Evolutionary conservation across 371 early-diverging fungal genomes (phyloP), one percentile per base, ranked within the genome.

Genomic region (Mucor circinelloides): DNA sequence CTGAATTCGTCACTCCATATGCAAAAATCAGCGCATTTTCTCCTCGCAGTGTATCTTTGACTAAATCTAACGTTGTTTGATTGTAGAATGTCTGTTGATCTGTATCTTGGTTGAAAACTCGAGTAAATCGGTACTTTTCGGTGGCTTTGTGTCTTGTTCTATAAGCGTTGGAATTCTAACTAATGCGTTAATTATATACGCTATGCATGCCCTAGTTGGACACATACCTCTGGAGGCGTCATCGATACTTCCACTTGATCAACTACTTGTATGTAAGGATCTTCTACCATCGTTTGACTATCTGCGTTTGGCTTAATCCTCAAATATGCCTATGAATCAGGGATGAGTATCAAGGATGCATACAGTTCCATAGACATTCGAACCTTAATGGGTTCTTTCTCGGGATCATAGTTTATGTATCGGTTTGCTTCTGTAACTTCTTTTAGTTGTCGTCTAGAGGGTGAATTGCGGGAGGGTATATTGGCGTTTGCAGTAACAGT

Each of bases 1-100:
- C 95, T 34, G 91, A 90, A 42, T 91, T 92, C 30, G 93, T 94
- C 46, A 91, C 90, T 2, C 93, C 92, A 60, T 92, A 92, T 0
- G 91, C 83, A 70, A 93, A 90, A 28, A 91, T 34, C 21, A 90
- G 72, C 6, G 86, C 85, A 66, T 91, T 90, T 62, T 80, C 84
- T 7, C 91, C 90, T 2, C 71, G 32, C 27, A 88, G 64, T 2
- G 83, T 70, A 30, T 83, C 79, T 38, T 70, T 56, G 10, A 90
- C 72, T 6, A 90, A 74, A 0, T 89, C 89, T 36, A 86, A 50
- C 2, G 89, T 85, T 0, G 87, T 84, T n/a, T 84, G 80, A 8
- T 86, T 78, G 48, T 88, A 92, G 19, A 91, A 81, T 0, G 74
- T 75, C 6, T 82, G 54, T 72, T 89, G 89, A 10, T 80, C 61